Evolutionary conservation across 306 rosid genomes (phyloP), one percentile per base, ranked within the genome.

Genomic region (Glycine latifolia): DNA sequence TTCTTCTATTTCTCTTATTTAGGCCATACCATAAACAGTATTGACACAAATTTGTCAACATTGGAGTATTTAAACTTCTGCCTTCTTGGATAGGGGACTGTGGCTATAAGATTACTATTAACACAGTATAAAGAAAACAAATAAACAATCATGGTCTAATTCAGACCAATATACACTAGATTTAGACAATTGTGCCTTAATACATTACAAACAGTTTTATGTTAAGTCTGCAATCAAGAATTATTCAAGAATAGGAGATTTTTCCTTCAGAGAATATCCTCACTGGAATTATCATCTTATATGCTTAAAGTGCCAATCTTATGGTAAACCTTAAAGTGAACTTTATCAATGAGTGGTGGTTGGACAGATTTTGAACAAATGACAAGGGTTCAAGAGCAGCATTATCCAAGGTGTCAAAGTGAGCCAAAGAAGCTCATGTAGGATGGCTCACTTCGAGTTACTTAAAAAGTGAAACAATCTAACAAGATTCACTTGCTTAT

Each of bases 31-130:
- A 33, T 70, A 20, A 67, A 39, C 54, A 70, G 65, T 61, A 61
- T 75, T 73, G 70, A 79, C 77, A 85, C 62, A 75, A 59, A 82
- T 50, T 60, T 49, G 65, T 72, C 88, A 50, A 67, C 48, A 52
- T 71, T 58, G 65, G 14, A 62, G 49, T 73, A 16, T 56, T 37
- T 37, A 26, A 20, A 26, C 48, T 83, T 73, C 46, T 59, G 14
- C 61, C 31, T 66, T 73, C 80, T 82, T 62, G 54, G 62, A 7
- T 71, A 17, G 63, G 71, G 66, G 69, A 44, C 15, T 81, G 3
- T 81, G 73, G 46, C 54, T 16, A 26, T 26, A 26, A 26, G 31
- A 26, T 26, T 26, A 26, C 31, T 26, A 26, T 26, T 26, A 26
- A 26, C 1, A 26, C 31, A 71, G 50, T 41, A 60, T 53, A 37